Evolutionary conservation across 1,284 basidiomycete species (phyloP), one percentile per base, ranked within the genome.

Genomic region (Moniliophthora roreri): DNA sequence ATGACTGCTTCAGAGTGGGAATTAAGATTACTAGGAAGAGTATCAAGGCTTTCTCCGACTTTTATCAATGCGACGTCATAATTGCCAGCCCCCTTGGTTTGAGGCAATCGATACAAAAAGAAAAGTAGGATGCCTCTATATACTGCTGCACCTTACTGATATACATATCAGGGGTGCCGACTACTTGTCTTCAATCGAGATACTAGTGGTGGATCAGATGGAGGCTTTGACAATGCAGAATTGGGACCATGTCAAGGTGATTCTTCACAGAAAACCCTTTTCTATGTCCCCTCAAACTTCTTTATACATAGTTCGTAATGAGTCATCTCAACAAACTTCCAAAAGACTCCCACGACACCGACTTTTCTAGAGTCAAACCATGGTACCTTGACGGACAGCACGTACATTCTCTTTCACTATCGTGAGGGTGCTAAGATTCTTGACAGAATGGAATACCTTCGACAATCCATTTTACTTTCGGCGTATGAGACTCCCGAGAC

Each of bases 191-290:
- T 96, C 93, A 2, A 91, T 99, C 58, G 97, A 99, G 69, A 74
- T 99, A 13, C 71, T 93, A n/a, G 72, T 98, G n/a, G 79, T 91
- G 8, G 97, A 99, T 68, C 95, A 98, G 62, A 78, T 93, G 73
- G 95, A 99, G 66, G 88, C 91, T 2, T 81, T 99, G 66, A 81
- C 85, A 6, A 99, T 99, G 97, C 96, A 99, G 74, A 99, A 99
- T 65, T 99, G 97, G 97, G 95, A 98, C 49, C 96, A 99, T 67
- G 80, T 96, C 15, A 90, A 95, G 77, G 94, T 91, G 62, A 48
- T 75, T 62, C 4, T 26, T 21, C 28, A 7, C 2, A 2, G 18
- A 21, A 15, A 35, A 28, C 8, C 8, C n/a, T 50, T 41, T 32
- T 11, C 10, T 21, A 23, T 38, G 23, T 8, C 18, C 38, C 48